A percentile compares a stretch with the other conserved stretches of the same genome.
Conservation (phyloP, 225 moss, liverwort and hornwort species). For the Takakia lepidozioides region DNA sequence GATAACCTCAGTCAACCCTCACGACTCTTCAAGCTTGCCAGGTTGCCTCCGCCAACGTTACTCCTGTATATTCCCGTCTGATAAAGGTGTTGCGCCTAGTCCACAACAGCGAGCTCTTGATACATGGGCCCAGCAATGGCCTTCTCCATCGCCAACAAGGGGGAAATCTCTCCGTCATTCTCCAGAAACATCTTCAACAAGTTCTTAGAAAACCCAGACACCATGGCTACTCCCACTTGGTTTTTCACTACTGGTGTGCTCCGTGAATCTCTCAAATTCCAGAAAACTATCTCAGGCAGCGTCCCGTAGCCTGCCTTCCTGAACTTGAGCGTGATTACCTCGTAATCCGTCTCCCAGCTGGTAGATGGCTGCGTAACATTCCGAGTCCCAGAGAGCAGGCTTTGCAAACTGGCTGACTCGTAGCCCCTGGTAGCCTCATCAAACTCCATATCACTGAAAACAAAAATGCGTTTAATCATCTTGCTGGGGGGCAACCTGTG, state of each 20-base stretch:
- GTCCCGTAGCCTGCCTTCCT: conserved; percentile 34
- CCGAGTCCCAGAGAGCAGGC: no score
- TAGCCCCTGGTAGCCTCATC: conserved; percentile 18
- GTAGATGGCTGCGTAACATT: no score
- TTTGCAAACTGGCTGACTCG: conserved; percentile 6
- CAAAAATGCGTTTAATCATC: conserved; percentile 76
- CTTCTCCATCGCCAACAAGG: conserved; percentile 29
- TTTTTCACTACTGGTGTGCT: conserved; percentile 52
- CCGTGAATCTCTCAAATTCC: conserved; percentile 53
- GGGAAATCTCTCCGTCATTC: conserved; percentile 40
- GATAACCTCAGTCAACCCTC: no score
- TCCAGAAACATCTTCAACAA: conserved; percentile 62
- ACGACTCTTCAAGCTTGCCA: no score
- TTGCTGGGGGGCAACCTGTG: conserved; percentile 42
- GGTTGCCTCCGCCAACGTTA: no score
- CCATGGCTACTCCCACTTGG: conserved; percentile 67
- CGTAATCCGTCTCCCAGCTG: conserved; percentile 74
- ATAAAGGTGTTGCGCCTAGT: no score
- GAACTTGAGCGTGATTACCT: conserved; percentile 52
- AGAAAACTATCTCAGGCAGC: conserved; percentile 72
- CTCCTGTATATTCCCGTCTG: no score
- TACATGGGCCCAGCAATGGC: conserved; percentile 60
- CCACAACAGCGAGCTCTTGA: conserved; percentile 54
- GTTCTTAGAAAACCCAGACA: conserved; percentile 84
- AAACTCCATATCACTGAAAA: conserved; percentile 92